Conservation (phyloP, 2,329 filamentous ascomycete genomes). For the Colletotrichum costaricense region DNA sequence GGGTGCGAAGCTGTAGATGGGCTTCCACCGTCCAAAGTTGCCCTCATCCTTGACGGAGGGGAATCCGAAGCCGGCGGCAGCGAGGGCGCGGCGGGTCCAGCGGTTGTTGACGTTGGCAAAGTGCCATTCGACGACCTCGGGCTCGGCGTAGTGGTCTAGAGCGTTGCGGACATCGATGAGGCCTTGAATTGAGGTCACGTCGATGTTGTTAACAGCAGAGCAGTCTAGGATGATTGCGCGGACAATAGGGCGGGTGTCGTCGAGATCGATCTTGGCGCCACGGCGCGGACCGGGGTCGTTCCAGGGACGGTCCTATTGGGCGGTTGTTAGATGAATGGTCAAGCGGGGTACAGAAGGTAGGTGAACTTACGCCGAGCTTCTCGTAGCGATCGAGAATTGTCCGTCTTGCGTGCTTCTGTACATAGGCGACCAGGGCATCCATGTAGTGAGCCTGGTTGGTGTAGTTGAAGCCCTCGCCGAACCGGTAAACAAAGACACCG, state of each 20-base stretch:
- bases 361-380: constrained; percentile 56
- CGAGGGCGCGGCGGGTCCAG: constrained; percentile 68
- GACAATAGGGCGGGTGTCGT: constrained; percentile 57
- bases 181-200: constrained; percentile 68
- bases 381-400: constrained; percentile 54
- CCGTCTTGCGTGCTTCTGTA: constrained; percentile 53
- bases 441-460: constrained; percentile 62
- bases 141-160: constrained; percentile 63
- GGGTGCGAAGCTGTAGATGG: constrained; percentile 48
- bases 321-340: neutral
- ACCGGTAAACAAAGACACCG: constrained; percentile 64
- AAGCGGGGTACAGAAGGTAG: fast-evolving
- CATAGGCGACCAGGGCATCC: constrained; percentile 51
- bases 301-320: constrained; percentile 61
- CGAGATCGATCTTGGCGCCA: constrained; percentile 43
- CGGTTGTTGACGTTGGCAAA: constrained; percentile 65
- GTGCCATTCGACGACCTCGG: constrained; percentile 62
- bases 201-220: constrained; percentile 66
- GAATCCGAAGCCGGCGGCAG: constrained; percentile 66
- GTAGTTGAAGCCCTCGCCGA: constrained; percentile 64
- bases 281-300: constrained; percentile 60
- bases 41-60: constrained; percentile 44
- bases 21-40: constrained; percentile 44
- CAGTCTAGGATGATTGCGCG: constrained; percentile 69
- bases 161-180: constrained; percentile 66